Evolutionary conservation across 129 eudicot species (phyloP).

Genomic region (Oenanthe sinensis): DNA sequence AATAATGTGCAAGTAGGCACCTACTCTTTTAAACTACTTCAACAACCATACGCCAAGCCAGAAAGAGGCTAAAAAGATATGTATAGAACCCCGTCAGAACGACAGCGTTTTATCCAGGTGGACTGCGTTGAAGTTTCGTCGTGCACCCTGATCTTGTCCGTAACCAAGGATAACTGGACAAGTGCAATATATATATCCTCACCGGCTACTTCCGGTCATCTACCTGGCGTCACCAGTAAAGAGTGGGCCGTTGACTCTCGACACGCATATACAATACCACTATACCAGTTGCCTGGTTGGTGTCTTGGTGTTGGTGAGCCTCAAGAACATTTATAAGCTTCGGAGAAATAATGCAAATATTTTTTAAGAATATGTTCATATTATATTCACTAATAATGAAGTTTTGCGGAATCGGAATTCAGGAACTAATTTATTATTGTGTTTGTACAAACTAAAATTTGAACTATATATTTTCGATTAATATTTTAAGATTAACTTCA

Average conservation of each 20-base stretch:
- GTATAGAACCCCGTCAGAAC: not conserved
- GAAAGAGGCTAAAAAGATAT: not conserved
- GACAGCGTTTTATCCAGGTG: not conserved
- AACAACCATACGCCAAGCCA: not conserved
- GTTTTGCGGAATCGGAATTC: too few relatives aligned
- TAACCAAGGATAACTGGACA: too few relatives aligned
- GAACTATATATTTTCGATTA: too few relatives aligned
- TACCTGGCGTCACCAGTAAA: not conserved
- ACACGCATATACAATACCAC: not conserved
- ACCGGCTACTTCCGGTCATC: not conserved
- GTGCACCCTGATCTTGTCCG: not conserved
- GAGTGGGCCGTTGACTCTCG: not conserved
- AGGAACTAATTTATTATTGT: too few relatives aligned
- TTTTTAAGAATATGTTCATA: too few relatives aligned
- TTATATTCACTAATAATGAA: too few relatives aligned
- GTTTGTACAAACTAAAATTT: too few relatives aligned
- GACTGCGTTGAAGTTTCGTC: not conserved
- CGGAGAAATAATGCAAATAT: too few relatives aligned
- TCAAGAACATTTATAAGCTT: too few relatives aligned
- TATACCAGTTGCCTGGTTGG: not conserved
- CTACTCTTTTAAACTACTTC: not conserved
- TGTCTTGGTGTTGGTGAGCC: too few relatives aligned
- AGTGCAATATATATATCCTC: not conserved
- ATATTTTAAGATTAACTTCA: too few relatives aligned
- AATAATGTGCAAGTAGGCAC: too few relatives aligned